Percentiles rank a stretch among this genome's conserved stretches.
phyloP scores from a whole-genome alignment of 768 basidiomycete species.

The Pleurotus giganteus region DNA sequence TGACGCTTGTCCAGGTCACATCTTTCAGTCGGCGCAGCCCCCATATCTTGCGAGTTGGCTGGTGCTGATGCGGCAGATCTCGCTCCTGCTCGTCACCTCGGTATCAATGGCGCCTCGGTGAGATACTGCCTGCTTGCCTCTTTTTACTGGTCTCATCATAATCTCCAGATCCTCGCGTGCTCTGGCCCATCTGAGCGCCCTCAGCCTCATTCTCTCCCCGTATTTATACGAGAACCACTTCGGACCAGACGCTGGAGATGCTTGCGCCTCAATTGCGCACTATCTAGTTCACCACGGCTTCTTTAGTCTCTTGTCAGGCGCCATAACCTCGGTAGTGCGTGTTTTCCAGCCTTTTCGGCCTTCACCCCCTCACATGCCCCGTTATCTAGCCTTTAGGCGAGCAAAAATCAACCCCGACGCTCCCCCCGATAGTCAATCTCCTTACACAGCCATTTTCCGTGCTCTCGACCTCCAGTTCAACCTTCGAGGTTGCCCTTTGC shows the following conservation, averaged over 20 bases:
- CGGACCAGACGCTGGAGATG: conserved; percentile 28
- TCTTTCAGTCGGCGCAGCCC: conserved; percentile 38
- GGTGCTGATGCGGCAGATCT: conserved; percentile 51
- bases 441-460: conserved; percentile 38
- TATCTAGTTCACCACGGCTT: conserved; percentile 28
- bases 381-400: conserved; percentile 45
- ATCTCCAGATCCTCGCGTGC: conserved; percentile 44
- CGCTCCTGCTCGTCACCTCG: conserved; percentile 50
- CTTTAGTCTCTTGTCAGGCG: conserved; percentile 39
- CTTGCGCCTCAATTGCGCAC: conserved; percentile 7
- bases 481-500: conserved; percentile 26
- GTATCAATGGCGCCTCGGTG: conserved; percentile 50
- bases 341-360: background rate
- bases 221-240: conserved; percentile 20
- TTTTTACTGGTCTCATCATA: background rate
- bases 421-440: conserved; percentile 49
- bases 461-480: conserved; percentile 23
- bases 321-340: conserved; percentile 53
- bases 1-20: conserved; percentile 26
- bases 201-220: conserved; percentile 45
- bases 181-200: conserved; percentile 44
- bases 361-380: conserved; percentile 2
- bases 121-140: conserved; percentile 19
- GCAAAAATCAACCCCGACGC: conserved; percentile 50
- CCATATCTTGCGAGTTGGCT: conserved; percentile 51